Conservation (phyloP, 768 basidiomycete species). For the Gelatoporia subvermispora region DNA sequence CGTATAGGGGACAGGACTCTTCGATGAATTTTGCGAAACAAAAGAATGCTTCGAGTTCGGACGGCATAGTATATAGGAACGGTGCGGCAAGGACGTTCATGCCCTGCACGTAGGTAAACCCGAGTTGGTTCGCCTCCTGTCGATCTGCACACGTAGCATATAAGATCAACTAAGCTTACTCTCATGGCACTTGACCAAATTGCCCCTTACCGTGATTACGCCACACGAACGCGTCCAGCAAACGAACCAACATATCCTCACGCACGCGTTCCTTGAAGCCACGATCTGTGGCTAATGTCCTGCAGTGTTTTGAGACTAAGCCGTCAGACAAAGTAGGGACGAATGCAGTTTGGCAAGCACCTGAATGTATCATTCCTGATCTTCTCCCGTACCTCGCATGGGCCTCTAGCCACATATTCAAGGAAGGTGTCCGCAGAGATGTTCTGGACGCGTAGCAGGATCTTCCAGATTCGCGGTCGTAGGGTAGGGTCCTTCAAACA, state of each 20-base stretch:
- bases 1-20: conserved; percentile 91
- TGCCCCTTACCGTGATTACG: conserved; percentile 66
- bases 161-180: background rate
- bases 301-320: conserved; percentile 19
- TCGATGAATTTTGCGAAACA: conserved; percentile 97
- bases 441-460: conserved; percentile 78
- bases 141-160: conserved; percentile 43
- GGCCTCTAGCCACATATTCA: conserved; percentile 75
- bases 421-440: conserved; percentile 73
- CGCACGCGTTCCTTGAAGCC: conserved; percentile 97
- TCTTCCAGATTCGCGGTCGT: conserved; percentile 93
- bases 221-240: conserved; percentile 99
- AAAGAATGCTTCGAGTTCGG: conserved; percentile 96
- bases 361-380: conserved; percentile 97
- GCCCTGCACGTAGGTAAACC: conserved; percentile 96
- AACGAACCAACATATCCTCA: conserved; percentile 92
- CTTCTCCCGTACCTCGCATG: conserved; percentile 85
- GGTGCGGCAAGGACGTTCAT: conserved; percentile 99
- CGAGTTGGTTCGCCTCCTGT: conserved; percentile 73
- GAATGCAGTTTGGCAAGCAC: conserved; percentile 31
- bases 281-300: conserved; percentile 92
- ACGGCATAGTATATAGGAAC: conserved; percentile 95
- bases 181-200: background rate
- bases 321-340: background rate
- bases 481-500: conserved; percentile 67